Evolutionary conservation across 805 yeast species (phyloP), one percentile per base, ranked within the genome.

Genomic region (Schwanniomyces occidentalis): DNA sequence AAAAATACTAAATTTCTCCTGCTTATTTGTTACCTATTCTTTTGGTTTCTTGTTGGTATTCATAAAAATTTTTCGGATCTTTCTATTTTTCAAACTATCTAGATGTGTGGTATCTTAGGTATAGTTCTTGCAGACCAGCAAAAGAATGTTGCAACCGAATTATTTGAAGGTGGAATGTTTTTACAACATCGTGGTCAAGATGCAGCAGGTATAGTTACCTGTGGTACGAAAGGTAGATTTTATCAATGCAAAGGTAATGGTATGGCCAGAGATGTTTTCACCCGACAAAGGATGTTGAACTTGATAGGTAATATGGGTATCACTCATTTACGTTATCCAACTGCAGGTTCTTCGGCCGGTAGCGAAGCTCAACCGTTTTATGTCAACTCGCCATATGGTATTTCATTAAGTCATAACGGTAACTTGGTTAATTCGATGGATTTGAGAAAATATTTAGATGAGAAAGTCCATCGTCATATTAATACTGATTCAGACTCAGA

Each of bases 231-330:
- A 42, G 99, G 98, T 45, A 76, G 99, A 40, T 76, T 93, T 40
- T 90, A 87, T 67, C 98, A 91, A 67, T 93, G 99, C 63, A 93
- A 93, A 68, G 99, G 99, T 52, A 91, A 89, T 61, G 99, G 99
- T 47, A 87, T 93, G 96, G 98, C 96, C 40, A 77, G 95, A 52
- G 99, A 93, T 56, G 99, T 93, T 22, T 93, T 93, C 77, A 88
- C 95, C 29, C 85, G 80, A 58, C 64, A 68, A 28, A 77, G 98
- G 55, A 77, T 91, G 76, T 53, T 65, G 32, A 86, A 86, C 27
- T 72, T 93, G 29, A 82, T 83, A 31, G 99, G 99, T 13, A 85
- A 85, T 54, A 86, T 91, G 91, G 99, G 99, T 42, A 78, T 93
- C 47, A 91, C 90, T 20, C 99, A 93, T 58, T 65, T 93, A 55